phyloP scores from a whole-genome alignment of 495 filamentous ascomycete genomes.

The Clavariopsis aquatica region DNA sequence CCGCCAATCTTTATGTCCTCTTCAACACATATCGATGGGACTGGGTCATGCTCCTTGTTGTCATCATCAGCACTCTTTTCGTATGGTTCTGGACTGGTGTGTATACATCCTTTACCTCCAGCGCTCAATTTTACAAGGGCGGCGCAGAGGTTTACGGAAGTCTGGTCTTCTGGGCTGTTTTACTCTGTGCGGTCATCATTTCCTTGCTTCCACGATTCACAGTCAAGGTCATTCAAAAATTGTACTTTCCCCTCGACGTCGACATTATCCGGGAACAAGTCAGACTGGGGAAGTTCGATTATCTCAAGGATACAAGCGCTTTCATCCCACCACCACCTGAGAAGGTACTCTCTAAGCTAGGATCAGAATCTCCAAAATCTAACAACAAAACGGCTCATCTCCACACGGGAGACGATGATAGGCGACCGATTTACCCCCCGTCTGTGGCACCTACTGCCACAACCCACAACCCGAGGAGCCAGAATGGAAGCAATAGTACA shows the following conservation, averaged over 20 bases:
- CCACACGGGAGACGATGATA: conserved; percentile 72
- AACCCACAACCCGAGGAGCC: conserved; percentile 79
- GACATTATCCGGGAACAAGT: conserved; percentile 96
- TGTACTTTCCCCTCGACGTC: conserved; percentile 86
- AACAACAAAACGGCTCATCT: conserved; percentile 47
- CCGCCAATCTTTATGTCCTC: conserved; percentile 90
- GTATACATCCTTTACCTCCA: conserved; percentile 70
- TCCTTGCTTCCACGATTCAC: conserved; percentile 83
- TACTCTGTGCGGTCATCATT: conserved; percentile 71
- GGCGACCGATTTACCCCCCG: conserved; percentile 86
- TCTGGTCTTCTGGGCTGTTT: conserved; percentile 81
- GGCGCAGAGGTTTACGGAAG: conserved; percentile 77
- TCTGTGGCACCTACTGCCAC: conserved; percentile 74
- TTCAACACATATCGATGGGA: conserved; percentile 98
- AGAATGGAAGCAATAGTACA: conserved; percentile 91
- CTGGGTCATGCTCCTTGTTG: conserved; percentile 84
- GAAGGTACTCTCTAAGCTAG: conserved; percentile 55
- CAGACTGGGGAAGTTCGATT: conserved; percentile 73
- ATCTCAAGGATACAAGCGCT: conserved; percentile 59
- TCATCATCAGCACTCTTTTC: conserved; percentile 76
- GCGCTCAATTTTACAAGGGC: conserved; percentile 73
- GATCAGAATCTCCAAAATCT: conserved; percentile 63
- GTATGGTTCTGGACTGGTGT: conserved; percentile 97
- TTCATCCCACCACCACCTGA: conserved; percentile 43
- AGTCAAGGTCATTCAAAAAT: conserved; percentile 85